Evolutionary conservation across 495 filamentous ascomycete species (phyloP), one percentile per base, ranked within the genome.

Genomic region (Penicillium roqueforti): DNA sequence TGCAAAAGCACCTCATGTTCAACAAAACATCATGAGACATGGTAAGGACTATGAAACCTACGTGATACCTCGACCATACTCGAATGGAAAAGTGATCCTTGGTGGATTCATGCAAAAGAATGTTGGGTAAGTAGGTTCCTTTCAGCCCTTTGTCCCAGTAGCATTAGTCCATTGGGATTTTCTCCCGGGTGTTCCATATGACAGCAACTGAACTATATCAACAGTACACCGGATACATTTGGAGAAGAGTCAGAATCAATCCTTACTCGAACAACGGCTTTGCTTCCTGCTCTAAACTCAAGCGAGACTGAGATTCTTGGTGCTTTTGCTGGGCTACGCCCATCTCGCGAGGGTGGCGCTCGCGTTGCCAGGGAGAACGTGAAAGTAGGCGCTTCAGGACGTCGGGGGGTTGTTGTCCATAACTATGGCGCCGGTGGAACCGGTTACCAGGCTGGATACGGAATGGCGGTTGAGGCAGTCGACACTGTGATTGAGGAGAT

Each of bases 371-470:
- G 48, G 56, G 63, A 68, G 20, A 23, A 32, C 14, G 46, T 60
- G 7, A 5, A 31, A 26, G 10, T 50, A 13, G 51, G 48, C 13
- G 25, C 9, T 2, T 16, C 19, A 1, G 19, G 40, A 14, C 39
- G 47, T 5, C n/a, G 14, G 16, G 53, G 26, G 4, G 37, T 47
- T 0, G 20, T 66, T 29, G 59, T 66, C 10, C 63, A 66, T 44
- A 66, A 63, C 28, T 96, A 63, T 48, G 53, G 60, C 1, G 54
- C 57, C 42, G 55, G 63, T 23, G 57, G 60, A 29, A 61, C 63
- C 4, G 63, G 63, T 2, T 66, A 56, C 26, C 60, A 66, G 31
- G 63, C 63, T 32, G 63, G 63, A 22, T 60, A 63, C 32, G 63
- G 63, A n/a, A 63, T 66, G 60, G 60, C 63, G 1, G 22, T 51